Base-by-base conservation (phyloP, 2,329 filamentous ascomycete genomes). In the Monosporascus sp. region DNA sequence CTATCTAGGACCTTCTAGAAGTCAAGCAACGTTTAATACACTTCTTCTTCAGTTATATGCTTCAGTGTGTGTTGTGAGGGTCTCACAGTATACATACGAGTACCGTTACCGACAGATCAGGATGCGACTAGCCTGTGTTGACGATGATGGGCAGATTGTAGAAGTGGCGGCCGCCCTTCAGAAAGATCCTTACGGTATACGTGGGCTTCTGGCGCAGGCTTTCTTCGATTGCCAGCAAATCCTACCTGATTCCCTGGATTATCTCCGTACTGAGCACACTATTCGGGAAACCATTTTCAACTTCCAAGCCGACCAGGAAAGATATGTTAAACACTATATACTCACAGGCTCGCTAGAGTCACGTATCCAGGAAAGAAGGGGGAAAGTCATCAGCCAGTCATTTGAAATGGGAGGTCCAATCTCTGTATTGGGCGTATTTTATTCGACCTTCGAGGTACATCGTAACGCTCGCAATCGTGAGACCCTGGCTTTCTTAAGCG, bases 361-460 rank as follows among this genome's bases (percentile, higher is more conserved):
- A 38, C 37, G 37, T 38, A 38, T n/a, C 5, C 37, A 38, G 5
- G n/a, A 38, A n/a, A 38, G 14, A 15, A 38, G 37, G 37, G 5
- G 14, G 3, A 14, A 38, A 38, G 37, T 38, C 3, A 7, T 38
- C n/a, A 3, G n/a, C n/a, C 37, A 38, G n/a, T 38, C 37, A 7
- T 38, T 38, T 14, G 14, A 38, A 1, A 14, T 15, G 14, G 37
- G 37, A 38, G 37, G 37, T 38, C 37, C 37, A n/a, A 14, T 38
- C 5, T 14, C 37, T 4, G n/a, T n/a, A 4, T 38, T 38, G 37
- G 50, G 48, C 17, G 44, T 53, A 22, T 53, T 52, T 41, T 53
- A 55, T 35, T 47, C 54, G 24, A 55, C 54, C 8, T 37, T 50
- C 22, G 48, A 55, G 28, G 54, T 48, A 17, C 41, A 53, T 40